Evolutionary conservation across 2,329 filamentous ascomycete genomes (phyloP), one percentile per base, ranked within the genome.

Genomic region (Aotearoamyces nothofagi): DNA sequence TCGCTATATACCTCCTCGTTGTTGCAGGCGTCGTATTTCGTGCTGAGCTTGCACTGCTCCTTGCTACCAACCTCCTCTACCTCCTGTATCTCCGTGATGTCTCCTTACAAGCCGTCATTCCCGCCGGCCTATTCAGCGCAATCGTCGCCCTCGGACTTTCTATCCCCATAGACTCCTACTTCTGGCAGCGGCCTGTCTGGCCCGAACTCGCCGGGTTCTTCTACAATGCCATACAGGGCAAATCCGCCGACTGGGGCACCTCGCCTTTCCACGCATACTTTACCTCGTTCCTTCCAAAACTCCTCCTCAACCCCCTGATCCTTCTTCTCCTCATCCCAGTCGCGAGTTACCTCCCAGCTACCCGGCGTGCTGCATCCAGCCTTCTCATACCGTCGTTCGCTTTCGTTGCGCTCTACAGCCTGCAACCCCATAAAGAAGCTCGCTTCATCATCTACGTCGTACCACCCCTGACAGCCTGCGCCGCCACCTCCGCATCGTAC

Each of bases 371-470:
- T 4, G 58, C 61, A 0, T 46, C 53, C 10, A 55, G 58, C 5
- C 44, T 81, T 1, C 59, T 80, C 4, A 42, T 76, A 3, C 84
- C 90, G 0, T 65, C 69, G 7, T 39, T 92, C 2, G 52, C 67
- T 16, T 98, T 86, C 51, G 62, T 92, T 12, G 65, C 65, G 4
- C 52, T 92, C 24, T 96, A 93, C 60, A 93, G 83, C 38, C 43
- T 83, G 28, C 78, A 93, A 36, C 86, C 87, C 1, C 90, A 98
- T 58, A 98, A 98, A 51, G 90, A 98, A 56, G 79, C 84, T 50
- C 79, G 90, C 11, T 98, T 98, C 60, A 76, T 98, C 41, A 73
- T 96, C 44, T 96, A 96, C 55, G 65, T 72, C 29, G 63, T 92
- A 14, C 90, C 90, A 0, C 64, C 77, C 0, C 58, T 96, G 16